Evolutionary conservation across 208 protist species (phyloP), one percentile per base, ranked within the genome.

Genomic region (Acanthamoeba rhysodes): DNA sequence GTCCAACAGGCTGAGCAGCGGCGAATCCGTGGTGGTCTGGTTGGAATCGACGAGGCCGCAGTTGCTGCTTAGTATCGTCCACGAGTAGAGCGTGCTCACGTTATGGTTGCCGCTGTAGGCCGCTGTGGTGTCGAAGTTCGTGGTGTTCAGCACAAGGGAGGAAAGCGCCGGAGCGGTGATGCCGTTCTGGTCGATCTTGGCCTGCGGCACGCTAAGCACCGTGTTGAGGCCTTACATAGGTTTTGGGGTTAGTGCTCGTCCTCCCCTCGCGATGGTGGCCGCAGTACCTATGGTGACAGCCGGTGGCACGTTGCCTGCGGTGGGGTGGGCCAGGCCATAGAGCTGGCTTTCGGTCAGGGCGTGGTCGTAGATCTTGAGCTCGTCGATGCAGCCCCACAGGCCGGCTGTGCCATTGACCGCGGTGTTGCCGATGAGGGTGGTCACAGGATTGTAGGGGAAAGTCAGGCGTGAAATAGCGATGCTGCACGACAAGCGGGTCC

Each of bases 291-390:
- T 45, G 41, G 41, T 22, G 18, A 82, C 22, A 0, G 37, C 16
- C 22, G 74, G 74, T 24, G 74, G 16, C 32, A 55, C 18, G 12
- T 82, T 82, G n/a, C 37, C 37, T 6, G 7, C 34, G 18, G 74
- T 10, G 41, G 74, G n/a, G 9, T n/a, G 12, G 32, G 74, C 74
- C 5, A 82, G 41, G 24, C 0, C 41, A 14, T 7, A n/a, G 74
- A 82, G 74, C n/a, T 82, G 41, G 37, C n/a, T 53, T 0, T n/a
- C 18, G 41, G 2, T 29, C 2, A 82, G 74, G 22, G 80, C 80
- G 24, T 90, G 80, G 24, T 90, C 80, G 50, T 90, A 90, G 45
- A 90, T 57, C n/a, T 90, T 90, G 50, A 90, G 16, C 53, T 90
- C 80, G 80, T 90, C 80, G 16, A 90, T 90, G 53, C 80, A 90